Evolutionary conservation across 106 monocot genomes (phyloP).

Genomic region (Narthecium ossifragum): DNA sequence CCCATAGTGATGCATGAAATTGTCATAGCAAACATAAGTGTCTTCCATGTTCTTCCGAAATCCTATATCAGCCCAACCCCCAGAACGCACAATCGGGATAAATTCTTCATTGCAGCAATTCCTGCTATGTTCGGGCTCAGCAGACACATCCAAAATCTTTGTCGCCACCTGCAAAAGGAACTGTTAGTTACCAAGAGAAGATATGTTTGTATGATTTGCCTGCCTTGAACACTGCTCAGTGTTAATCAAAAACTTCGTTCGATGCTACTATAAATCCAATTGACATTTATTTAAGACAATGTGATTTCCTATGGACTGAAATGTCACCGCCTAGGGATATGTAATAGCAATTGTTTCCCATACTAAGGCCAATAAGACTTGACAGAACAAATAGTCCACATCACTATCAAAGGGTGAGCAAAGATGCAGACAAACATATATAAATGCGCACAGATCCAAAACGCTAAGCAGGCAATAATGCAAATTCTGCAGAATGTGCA

Average conservation of each 20-base stretch:
- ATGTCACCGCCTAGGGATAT: no score
- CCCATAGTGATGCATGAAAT: constrained; percentile 44
- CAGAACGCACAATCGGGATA: constrained; percentile 70
- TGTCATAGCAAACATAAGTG: constrained; percentile 64
- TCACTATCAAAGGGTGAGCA: no score
- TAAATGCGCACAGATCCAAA: no score
- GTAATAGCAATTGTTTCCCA: neutral
- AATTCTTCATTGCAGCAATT: constrained; percentile 31
- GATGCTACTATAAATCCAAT: neutral
- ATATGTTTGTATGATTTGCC: neutral
- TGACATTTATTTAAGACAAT: neutral
- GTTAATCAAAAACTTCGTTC: neutral
- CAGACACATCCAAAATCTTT: constrained; percentile 17
- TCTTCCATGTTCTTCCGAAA: constrained; percentile 77
- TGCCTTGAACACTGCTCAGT: neutral
- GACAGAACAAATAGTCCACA: no score
- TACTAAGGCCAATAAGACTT: neutral
- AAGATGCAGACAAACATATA: no score
- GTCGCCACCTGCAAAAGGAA: constrained; percentile 37
- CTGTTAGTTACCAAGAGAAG: neutral
- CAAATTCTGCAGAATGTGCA: no score
- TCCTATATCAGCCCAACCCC: constrained; percentile 80
- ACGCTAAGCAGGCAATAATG: no score
- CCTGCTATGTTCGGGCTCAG: constrained; percentile 26
- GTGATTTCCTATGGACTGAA: no score